Percentiles rank a stretch among this genome's conserved stretches.
Evolutionary conservation across 2,329 filamentous ascomycete species (phyloP).

Genomic region (Trichoderma sp.): DNA sequence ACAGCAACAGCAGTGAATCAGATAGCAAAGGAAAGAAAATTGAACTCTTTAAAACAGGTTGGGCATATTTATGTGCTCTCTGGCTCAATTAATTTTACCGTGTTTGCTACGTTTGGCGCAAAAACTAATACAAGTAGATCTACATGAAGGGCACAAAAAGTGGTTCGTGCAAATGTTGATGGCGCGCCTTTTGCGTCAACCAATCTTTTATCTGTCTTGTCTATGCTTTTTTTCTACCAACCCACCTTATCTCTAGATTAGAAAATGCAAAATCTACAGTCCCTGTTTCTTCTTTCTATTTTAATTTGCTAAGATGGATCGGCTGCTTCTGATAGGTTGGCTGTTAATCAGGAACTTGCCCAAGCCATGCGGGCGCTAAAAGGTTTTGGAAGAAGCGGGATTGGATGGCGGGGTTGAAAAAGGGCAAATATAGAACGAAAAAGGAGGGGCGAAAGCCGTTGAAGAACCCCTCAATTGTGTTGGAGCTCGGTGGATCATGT

Average conservation of each 20-base stretch:
- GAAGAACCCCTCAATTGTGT: neutral
- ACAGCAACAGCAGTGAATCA: neutral
- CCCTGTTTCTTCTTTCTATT: neutral
- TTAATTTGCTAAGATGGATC: neutral
- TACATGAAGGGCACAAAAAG: constrained; percentile 16
- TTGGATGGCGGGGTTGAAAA: constrained; percentile 6
- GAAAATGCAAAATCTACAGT: neutral
- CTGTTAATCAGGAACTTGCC: neutral
- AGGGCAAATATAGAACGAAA: neutral
- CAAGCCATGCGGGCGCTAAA: constrained; percentile 12
- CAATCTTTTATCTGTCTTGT: neutral
- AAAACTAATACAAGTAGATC: neutral
- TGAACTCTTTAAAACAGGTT: neutral
- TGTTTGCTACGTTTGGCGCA: neutral
- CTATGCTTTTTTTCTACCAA: neutral
- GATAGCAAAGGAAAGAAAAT: neutral
- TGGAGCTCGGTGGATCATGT: neutral
- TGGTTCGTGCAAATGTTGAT: constrained; percentile 3
- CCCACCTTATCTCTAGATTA: neutral
- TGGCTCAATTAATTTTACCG: neutral
- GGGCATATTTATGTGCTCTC: neutral
- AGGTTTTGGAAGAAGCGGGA: neutral
- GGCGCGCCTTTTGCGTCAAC: neutral
- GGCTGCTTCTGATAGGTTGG: neutral
- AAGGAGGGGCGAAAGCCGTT: constrained; percentile 7